Base-by-base conservation (phyloP, 441 rosid species). In the Eutrema salsugineum region DNA sequence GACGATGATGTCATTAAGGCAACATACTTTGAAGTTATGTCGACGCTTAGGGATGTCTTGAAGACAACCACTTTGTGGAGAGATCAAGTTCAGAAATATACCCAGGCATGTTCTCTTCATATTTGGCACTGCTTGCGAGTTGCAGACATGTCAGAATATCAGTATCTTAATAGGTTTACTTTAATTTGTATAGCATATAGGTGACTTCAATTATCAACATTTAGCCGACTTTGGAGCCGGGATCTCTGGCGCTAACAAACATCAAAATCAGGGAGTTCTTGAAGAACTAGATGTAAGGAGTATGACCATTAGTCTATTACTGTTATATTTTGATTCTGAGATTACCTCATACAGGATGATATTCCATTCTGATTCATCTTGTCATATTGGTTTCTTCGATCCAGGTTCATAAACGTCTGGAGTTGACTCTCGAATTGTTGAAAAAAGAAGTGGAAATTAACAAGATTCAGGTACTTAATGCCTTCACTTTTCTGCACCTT, bases 201-300 rank as follows among this genome's bases (percentile, higher is more conserved):
- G 95, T 30, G 97, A 90, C 73, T 92, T 92, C 78, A 92, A 81
- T 72, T 88, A 86, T 73, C 79, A 87, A 55, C 83, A 87, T 76
- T 77, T 91, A 71, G 97, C 97, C 16, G 98, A 90, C 81, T 94
- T 94, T 77, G 99, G 96, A 49, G 94, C 99, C 73, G 99, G 96
- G 48, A 94, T 94, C 85, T 90, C 93, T 33, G 96, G 91, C 17
- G 96, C 88, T 54, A 90, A 83, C 81, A 94, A 91, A 79, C 75
- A 85, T 75, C 91, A 90, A 69, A 82, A 86, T 78, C 95, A 91
- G 78, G 77, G 76, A 74, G 95, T 91, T 42, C 97, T 94, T 80
- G 99, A 91, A 80, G 97, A 89, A 86, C 81, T 94, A 39, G 96
- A 94, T 88, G 99, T 92, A 83, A 83, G 96, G 81, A 55, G 44